Percentiles rank a stretch among this genome's conserved stretches.
Evolutionary conservation across 2,329 filamentous ascomycete species (phyloP).

Genomic region (Drechslerella dactyloides): DNA sequence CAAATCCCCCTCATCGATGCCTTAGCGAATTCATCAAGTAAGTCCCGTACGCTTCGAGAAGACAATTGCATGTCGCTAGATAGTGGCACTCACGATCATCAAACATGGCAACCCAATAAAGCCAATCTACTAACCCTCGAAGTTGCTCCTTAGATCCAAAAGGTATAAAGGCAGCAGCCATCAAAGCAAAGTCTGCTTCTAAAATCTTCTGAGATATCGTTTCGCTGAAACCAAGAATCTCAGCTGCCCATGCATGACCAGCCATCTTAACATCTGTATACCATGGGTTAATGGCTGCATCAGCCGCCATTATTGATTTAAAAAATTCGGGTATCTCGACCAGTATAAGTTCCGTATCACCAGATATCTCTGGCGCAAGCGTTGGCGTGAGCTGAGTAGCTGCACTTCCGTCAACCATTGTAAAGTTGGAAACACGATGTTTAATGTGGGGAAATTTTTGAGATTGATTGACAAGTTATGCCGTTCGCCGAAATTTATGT

Average conservation of each 20-base stretch:
- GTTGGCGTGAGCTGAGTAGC: background rate
- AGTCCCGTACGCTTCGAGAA: background rate
- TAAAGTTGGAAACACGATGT: background rate
- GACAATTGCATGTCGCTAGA: background rate
- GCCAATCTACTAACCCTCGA: slow-evolving; percentile 8
- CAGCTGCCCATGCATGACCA: background rate
- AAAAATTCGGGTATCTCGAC: slow-evolving; percentile 14
- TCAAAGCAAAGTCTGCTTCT: slow-evolving; percentile 11
- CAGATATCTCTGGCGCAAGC: background rate
- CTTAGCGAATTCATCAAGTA: slow-evolving; percentile 37
- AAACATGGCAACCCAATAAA: slow-evolving; percentile 18
- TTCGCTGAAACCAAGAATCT: slow-evolving; percentile 4
- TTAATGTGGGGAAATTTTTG: background rate
- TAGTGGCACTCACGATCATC: slow-evolving; percentile 23
- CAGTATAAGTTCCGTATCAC: background rate
- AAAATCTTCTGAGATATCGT: slow-evolving; percentile 12
- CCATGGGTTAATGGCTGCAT: slow-evolving; percentile 10
- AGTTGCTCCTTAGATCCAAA: slow-evolving; percentile 12
- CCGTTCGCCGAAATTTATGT: background rate
- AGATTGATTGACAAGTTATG: background rate
- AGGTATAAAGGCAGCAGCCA: slow-evolving; percentile 12
- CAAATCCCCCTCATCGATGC: slow-evolving; percentile 56
- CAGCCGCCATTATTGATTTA: slow-evolving; percentile 20
- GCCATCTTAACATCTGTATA: background rate
- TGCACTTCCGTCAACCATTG: background rate